phyloP scores from a whole-genome alignment of 441 rosid genomes.

The Mallotus japonicus region DNA sequence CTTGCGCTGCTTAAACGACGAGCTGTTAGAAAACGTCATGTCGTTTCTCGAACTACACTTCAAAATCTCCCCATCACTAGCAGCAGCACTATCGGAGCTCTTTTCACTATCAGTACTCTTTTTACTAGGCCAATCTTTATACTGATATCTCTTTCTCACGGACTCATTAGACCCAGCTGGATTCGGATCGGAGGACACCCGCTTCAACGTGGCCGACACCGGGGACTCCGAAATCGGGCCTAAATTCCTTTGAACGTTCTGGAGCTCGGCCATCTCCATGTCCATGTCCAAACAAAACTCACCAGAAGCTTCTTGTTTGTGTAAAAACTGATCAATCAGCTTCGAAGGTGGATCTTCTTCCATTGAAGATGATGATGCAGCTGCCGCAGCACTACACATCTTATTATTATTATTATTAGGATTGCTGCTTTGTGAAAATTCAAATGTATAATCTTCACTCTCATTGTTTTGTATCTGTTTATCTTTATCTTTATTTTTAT shows the following conservation, averaged over 20 bases:
- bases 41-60: constrained; percentile 39
- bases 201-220: background rate
- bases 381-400: background rate
- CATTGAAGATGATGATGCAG: constrained; percentile 8
- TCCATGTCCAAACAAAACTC: constrained; percentile 72
- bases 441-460: constrained; percentile 14
- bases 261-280: constrained; percentile 48
- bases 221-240: constrained; percentile 32
- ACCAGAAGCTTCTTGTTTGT: constrained; percentile 65
- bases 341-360: constrained; percentile 64
- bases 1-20: constrained; percentile 36
- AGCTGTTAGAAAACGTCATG: constrained; percentile 29
- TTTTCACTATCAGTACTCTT: constrained; percentile 11
- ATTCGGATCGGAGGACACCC: constrained; percentile 46
- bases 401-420: background rate
- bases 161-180: constrained; percentile 25
- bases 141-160: constrained; percentile 22
- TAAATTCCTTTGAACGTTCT: constrained; percentile 19
- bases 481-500: constrained; percentile 10
- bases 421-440: constrained; percentile 10
- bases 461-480: background rate
- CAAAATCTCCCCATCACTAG: constrained; percentile 26
- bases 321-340: constrained; percentile 70
- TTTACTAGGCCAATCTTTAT: constrained; percentile 15
- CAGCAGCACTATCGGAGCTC: background rate